Base-by-base conservation (phyloP, 73 alveolate genomes). In the Paramecium tetraurelia region DNA sequence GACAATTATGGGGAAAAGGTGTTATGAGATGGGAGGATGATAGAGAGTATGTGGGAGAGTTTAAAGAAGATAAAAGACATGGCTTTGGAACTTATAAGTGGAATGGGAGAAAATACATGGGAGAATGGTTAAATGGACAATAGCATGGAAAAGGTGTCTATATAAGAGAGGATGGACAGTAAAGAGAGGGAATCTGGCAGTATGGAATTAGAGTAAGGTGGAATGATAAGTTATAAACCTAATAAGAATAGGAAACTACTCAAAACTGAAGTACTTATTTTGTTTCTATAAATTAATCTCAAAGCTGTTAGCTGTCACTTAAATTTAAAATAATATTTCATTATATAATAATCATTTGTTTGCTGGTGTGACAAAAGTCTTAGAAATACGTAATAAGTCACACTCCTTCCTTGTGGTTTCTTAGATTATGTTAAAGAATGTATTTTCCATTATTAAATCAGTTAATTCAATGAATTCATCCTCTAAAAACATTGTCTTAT, bases 391-490 rank as follows among this genome's bases (percentile, higher is more conserved):
- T 71, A 98, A 92, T 71, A 98, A 86, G 92, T 98, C 99, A 85
- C 96, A 96, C 92, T 98, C 99, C 40, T 97, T 99, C 92, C 98
- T 97, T 8, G 98, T 98, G 22, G 99, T 98, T 93, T 98, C 99
- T 59, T 97, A 95, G 93, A 98, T 97, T 12, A 97, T 85, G 90
- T 98, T 98, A 95, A 95, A 98, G 77, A 97, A 83, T 43, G 99
- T 97, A 92, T 98, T 98, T 95, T 98, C 99, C 96, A 98, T 96
- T 94, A 98, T 98, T 27, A 93, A 94, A 92, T 98, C 99, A 53
- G 97, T 87, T 59, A 98, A 68, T 36, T 95, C 98, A 0, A 90
- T 85, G 92, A 96, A 96, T 44, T 95, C 95, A 22, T 96, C 95
- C 16, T 93, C 96, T 36, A 97, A 87, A 93, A 94, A 96, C 84